Base-by-base conservation (phyloP, 306 rosid species). In the Lagenaria siceraria region DNA sequence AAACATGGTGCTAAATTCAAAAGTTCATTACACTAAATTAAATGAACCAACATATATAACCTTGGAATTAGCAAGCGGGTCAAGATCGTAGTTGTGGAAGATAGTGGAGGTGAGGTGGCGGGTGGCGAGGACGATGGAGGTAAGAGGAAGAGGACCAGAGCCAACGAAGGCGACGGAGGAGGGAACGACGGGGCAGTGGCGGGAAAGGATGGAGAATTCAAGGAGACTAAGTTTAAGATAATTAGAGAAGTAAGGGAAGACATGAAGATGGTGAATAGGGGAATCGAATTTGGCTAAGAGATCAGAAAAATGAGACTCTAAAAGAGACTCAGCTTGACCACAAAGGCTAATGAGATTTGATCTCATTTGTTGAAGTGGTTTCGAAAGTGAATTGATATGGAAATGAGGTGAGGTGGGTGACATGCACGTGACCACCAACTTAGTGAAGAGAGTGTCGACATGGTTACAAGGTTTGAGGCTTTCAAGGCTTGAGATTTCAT, bases 91-190 rank as follows among this genome's bases (percentile, higher is more conserved):
- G 78, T 95, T 95, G 85, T 95, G 91, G 22, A 95, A 89, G 65
- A 75, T 33, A 36, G 97, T 81, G 22, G 79, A 24, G 9, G 82
- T 79, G 43, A 93, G 85, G 87, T 93, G 92, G 4, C 86, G 85
- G 0, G 91, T 84, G 43, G 98, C 98, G 71, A 94, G 59, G 0
- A 94, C 94, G 60, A 94, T 86, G 2, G 98, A 94, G 29, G 98
- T 88, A 0, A 93, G 86, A 7, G 98, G 97, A 38, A 91, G 98
- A 0, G 98, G 96, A 17, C 98, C 97, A 0, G 98, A 94, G 36
- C 98, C 98, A n/a, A 91, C 82, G 42, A 91, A 94, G 78, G 97
- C 97, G 10, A 91, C 79, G 18, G 85, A 65, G 53, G 4, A 54
- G 0, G 92, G 92, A 0, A 91, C 88, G 19, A 18, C 79, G 14